These are phyloP conservation scores for Ceratobasidium sp. DNA, from an alignment of 1,284 basidiomycete genomes.

Conservation along the genomic window DNA sequence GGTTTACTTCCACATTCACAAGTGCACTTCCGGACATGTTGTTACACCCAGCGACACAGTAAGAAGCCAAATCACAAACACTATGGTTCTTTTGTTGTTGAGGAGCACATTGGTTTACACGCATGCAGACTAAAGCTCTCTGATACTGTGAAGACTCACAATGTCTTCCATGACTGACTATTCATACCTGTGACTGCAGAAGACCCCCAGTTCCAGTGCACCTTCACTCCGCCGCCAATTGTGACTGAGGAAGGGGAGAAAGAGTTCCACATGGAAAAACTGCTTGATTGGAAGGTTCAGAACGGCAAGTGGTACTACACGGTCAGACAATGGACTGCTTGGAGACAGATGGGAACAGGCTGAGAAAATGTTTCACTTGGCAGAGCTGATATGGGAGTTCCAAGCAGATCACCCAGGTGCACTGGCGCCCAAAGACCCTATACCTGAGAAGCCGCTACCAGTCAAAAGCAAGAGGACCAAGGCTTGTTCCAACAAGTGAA, in stretches of 20 bases:
- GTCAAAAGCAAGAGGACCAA: too few relatives aligned
- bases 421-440: not conserved
- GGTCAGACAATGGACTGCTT: constrained; percentile 23
- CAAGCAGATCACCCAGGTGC: not conserved
- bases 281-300: not conserved
- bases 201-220: not conserved
- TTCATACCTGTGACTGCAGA: not conserved
- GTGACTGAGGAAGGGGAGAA: too few relatives aligned
- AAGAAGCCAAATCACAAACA: constrained; percentile 51
- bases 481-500: too few relatives aligned
- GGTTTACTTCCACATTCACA: too few relatives aligned
- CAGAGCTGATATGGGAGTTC: not conserved
- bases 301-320: constrained; percentile 13
- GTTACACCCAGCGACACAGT: constrained; percentile 44
- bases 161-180: constrained; percentile 16
- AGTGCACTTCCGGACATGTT: too few relatives aligned
- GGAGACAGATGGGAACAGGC: constrained; percentile 28
- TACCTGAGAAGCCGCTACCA: not conserved
- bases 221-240: too few relatives aligned
- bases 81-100: constrained; percentile 51
- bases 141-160: too few relatives aligned
- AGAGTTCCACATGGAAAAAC: not conserved
- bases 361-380: constrained; percentile 6
- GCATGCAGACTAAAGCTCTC: constrained; percentile 18
- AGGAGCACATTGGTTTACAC: constrained; percentile 10